phyloP scores from a whole-genome alignment of 73 alveolate species.

The Effrenium voratum region DNA sequence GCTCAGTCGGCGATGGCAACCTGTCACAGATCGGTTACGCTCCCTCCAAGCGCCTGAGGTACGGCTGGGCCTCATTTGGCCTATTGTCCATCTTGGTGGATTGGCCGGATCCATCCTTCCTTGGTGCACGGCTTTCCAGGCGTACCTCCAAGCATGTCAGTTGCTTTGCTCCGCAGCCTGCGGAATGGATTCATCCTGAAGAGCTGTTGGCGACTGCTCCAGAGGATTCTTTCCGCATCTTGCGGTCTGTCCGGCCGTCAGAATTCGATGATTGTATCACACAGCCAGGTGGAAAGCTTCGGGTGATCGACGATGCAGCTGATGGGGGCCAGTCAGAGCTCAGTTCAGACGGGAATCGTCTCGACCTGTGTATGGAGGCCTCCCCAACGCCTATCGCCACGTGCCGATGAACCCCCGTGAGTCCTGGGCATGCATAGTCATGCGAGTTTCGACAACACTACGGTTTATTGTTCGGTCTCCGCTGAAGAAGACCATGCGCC shows the following conservation, averaged over 20 bases:
- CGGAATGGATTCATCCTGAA: not conserved
- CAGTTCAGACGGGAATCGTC: not conserved
- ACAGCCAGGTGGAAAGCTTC: not conserved
- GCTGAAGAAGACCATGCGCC: not conserved
- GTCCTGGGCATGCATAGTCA: conserved; percentile 32
- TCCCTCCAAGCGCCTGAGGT: not conserved
- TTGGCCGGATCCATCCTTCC: conserved; percentile 54
- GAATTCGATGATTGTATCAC: not conserved
- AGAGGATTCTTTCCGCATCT: not conserved
- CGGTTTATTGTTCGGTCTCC: conserved; percentile 42
- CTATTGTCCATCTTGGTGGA: not conserved
- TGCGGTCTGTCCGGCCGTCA: no score
- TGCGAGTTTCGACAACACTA: no score
- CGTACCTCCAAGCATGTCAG: not conserved
- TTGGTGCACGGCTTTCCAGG: not conserved
- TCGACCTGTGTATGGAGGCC: conserved; percentile 5
- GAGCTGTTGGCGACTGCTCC: not conserved
- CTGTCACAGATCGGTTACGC: not conserved
- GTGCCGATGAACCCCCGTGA: not conserved
- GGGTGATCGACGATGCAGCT: conserved; percentile 24
- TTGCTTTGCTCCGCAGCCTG: not conserved
- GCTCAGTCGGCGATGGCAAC: not conserved
- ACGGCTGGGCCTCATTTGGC: conserved; percentile 1
- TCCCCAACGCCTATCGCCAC: conserved; percentile 9
- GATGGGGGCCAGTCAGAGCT: conserved; percentile 4